phyloP scores from a whole-genome alignment of 2,329 filamentous ascomycete genomes.

The Ciborinia camelliae region DNA sequence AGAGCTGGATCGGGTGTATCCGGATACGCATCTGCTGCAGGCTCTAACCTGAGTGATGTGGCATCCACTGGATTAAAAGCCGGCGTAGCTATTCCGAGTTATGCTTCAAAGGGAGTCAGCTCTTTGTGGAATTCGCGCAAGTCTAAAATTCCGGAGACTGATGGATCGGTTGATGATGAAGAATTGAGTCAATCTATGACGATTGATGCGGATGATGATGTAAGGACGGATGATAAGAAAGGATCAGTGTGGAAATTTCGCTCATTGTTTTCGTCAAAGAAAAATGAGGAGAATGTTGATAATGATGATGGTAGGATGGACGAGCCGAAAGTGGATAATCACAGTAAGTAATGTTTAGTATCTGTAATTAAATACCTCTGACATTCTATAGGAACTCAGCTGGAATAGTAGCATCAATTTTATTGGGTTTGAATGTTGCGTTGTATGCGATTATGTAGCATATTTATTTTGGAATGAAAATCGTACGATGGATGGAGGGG shows the following conservation, averaged over 20 bases:
- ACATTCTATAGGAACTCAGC: conserved; percentile 1
- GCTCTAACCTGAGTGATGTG: background rate
- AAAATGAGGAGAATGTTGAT: background rate
- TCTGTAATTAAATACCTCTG: background rate
- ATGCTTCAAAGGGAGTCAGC: conserved; percentile 15
- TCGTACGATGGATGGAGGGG: background rate
- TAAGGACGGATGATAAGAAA: conserved; percentile 2
- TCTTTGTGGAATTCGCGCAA: conserved; percentile 11
- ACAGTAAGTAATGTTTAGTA: background rate
- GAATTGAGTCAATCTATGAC: conserved; percentile 5
- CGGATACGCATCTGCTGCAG: conserved; percentile 12
- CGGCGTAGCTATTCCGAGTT: conserved; percentile 7
- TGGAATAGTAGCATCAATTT: background rate
- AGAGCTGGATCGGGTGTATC: conserved; percentile 13
- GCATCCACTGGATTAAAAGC: conserved; percentile 14
- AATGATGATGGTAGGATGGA: conserved; percentile 6
- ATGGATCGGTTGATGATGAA: background rate
- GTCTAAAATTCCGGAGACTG: background rate
- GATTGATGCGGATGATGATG: conserved; percentile 19
- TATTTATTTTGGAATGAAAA: background rate
- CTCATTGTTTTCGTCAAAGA: background rate
- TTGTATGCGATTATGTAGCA: background rate
- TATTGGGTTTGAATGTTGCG: background rate
- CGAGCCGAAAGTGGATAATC: conserved; percentile 9
- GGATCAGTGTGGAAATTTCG: conserved; percentile 8